phyloP scores from a whole-genome alignment of 805 yeast genomes.

The Cyberlindnera amylophila region DNA sequence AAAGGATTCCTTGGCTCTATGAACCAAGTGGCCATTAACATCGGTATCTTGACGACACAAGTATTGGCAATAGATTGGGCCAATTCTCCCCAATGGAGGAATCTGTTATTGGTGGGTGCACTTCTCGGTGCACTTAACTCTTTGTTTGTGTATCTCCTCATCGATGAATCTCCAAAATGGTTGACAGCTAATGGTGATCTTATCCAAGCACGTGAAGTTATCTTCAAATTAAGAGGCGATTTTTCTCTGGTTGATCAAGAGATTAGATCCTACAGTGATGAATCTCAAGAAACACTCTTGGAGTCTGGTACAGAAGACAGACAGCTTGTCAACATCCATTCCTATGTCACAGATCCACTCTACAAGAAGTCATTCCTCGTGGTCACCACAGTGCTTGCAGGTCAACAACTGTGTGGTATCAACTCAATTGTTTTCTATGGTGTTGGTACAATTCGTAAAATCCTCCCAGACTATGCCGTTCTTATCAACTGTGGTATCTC shows the following conservation, averaged over 20 bases:
- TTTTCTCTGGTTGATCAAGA: constrained; percentile 19
- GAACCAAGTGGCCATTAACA: constrained; percentile 82
- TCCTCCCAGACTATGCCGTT: constrained; percentile 70
- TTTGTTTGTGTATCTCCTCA: constrained; percentile 34
- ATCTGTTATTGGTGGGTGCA: constrained; percentile 58
- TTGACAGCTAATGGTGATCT: constrained; percentile 45
- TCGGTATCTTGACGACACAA: constrained; percentile 84
- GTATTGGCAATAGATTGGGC: constrained; percentile 67
- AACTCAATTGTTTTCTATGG: constrained; percentile 93
- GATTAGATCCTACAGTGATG: constrained; percentile 8
- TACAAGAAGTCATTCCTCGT: constrained; percentile 59
- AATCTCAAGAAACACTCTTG: constrained; percentile 4
- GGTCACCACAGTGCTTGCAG: constrained; percentile 67
- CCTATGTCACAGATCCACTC: constrained; percentile 48
- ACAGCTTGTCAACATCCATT: constrained; percentile 24
- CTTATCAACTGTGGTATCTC: constrained; percentile 75
- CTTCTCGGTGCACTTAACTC: constrained; percentile 49
- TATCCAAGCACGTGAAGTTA: constrained; percentile 37
- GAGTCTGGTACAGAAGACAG: constrained; percentile 1
- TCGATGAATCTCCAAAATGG: constrained; percentile 87
- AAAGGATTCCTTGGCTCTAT: constrained; percentile 83
- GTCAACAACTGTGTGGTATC: constrained; percentile 92
- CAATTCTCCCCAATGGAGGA: constrained; percentile 67
- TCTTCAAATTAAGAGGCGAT: constrained; percentile 35
- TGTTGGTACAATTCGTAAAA: constrained; percentile 69